phyloP scores from a whole-genome alignment of 2,329 filamentous ascomycete species.

The Botryotinia globosa region DNA sequence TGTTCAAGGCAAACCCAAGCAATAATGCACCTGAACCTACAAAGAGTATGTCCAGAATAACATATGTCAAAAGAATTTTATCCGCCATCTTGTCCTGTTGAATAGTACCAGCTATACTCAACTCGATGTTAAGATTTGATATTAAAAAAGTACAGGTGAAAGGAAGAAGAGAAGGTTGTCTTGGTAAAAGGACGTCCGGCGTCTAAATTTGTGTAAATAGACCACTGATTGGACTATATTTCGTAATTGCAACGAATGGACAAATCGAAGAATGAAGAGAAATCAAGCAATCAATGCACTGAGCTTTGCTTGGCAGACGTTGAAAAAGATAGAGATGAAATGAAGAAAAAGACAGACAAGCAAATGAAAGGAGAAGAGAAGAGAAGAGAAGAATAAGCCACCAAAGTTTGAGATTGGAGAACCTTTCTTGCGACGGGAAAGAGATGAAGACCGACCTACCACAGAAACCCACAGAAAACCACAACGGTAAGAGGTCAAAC shows the following conservation, averaged over 20 bases:
- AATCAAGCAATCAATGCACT: neutral
- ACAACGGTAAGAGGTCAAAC: neutral
- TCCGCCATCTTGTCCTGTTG: constrained; percentile 43
- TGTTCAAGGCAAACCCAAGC: constrained; percentile 51
- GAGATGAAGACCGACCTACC: neutral
- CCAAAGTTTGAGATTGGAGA: no score
- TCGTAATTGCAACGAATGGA: neutral
- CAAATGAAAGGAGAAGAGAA: neutral
- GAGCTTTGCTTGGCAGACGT: neutral
- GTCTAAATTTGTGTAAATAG: constrained; percentile 25
- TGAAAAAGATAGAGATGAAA: neutral
- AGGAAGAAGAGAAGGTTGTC: neutral
- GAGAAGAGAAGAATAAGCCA: neutral
- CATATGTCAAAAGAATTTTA: constrained; percentile 51
- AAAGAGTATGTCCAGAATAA: constrained; percentile 51
- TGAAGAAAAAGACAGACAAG: neutral
- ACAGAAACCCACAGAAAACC: neutral
- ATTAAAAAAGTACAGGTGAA: neutral
- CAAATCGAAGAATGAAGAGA: neutral
- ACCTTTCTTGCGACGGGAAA: constrained; percentile 1
- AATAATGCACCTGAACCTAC: constrained; percentile 50
- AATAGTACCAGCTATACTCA: constrained; percentile 18
- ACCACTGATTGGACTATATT: neutral
- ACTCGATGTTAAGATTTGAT: neutral
- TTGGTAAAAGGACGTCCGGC: constrained; percentile 36